Evolutionary conservation across 2,329 filamentous ascomycete genomes (phyloP), one percentile per base, ranked within the genome.

Genomic region (Fusarium bulbicola): DNA sequence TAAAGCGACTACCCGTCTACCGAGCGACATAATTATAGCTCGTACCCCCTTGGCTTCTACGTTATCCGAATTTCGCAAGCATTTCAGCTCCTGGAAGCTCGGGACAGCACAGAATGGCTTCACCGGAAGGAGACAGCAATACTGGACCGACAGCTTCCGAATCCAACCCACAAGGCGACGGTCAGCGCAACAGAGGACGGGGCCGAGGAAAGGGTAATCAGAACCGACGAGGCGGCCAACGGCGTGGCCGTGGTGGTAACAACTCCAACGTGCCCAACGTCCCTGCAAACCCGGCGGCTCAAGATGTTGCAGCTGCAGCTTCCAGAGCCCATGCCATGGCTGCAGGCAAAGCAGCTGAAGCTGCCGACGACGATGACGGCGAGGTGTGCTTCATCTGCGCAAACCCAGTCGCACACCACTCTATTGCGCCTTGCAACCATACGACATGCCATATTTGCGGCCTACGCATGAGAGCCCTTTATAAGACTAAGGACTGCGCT

Each of bases 301-400:
- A 77, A 49, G 77, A 80, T 64, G 77, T 79, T 26, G 79, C 80
- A 7, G 76, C 75, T 43, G 76, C 77, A 11, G 80, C 78, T 56
- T 83, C 68, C 80, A 84, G 73, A 81, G 83, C 75, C 64, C 82
- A 70, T 78, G 83, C 66, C 77, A 80, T 66, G 74, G 81, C 75
- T 21, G 68, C 63, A 6, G 66, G 63, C 40, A 70, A 76, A 59
- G 74, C 76, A 14, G 69, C 78, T 46, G 77, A 69, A 56, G 79
- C 54, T 39, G 53, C 76, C 56, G 79, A 82, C 68, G 85, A 89
- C 53, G 89, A 88, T 34, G 92, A 95, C 63, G 92, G 87, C 32
- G 95, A 98, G 71, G 89, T 98, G 69, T 99, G 96, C 89, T 98
- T 98, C 83, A 99, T 99, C 79, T 99, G 96, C 83, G 95, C 96